phyloP scores from a whole-genome alignment of 306 rosid species.

The Prunus salicina region DNA sequence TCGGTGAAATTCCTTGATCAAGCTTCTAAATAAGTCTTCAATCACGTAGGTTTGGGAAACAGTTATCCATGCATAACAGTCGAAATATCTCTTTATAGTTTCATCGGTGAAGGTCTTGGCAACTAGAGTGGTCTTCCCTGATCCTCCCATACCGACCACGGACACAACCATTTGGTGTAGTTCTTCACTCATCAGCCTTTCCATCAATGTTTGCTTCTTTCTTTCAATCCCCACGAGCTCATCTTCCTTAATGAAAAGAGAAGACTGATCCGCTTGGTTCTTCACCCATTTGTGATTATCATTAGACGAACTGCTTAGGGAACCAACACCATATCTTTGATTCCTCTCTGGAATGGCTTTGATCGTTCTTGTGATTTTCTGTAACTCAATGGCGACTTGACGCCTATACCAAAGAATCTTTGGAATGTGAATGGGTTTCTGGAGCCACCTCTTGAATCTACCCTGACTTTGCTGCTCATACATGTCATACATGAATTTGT shows the following conservation, averaged over 20 bases:
- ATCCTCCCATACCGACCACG: too few relatives aligned
- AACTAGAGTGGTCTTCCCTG: neutral
- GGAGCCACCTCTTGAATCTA: neutral
- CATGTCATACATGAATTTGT: neutral
- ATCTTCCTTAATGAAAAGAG: constrained; percentile 1
- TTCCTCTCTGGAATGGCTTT: constrained; percentile 6
- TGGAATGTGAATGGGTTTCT: neutral
- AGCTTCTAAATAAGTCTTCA: constrained; percentile 22
- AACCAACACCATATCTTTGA: neutral
- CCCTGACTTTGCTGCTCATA: neutral
- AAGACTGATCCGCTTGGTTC: neutral
- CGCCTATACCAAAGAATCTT: neutral
- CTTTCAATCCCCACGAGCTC: constrained; percentile 8
- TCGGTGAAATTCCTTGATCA: constrained; percentile 13
- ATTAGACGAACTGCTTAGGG: neutral
- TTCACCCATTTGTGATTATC: neutral
- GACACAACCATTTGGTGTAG: too few relatives aligned
- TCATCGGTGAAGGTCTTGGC: neutral
- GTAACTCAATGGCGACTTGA: neutral
- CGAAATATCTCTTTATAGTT: neutral
- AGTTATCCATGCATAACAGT: constrained; percentile 11
- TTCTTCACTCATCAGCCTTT: too few relatives aligned
- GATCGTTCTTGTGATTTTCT: neutral
- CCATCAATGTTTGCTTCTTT: too few relatives aligned
- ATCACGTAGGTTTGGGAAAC: constrained; percentile 13